Evolutionary conservation across 208 protist species (phyloP).

Genomic region (Lotmaria passim): DNA sequence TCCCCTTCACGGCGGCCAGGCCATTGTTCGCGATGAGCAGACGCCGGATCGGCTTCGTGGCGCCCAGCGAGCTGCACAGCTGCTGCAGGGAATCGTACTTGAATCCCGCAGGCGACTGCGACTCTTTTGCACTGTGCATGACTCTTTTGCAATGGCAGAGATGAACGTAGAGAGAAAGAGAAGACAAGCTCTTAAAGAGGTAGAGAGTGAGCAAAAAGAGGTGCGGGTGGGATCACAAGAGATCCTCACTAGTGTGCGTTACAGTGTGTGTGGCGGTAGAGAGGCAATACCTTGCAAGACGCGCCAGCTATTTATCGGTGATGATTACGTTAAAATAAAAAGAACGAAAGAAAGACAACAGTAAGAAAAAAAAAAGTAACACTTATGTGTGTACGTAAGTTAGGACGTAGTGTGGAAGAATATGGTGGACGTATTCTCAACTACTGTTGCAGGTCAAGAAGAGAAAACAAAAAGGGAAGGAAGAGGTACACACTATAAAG

Average conservation of each 20-base stretch:
- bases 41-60: constrained; percentile 71
- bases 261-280: neutral
- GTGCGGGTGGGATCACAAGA: neutral
- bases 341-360: constrained; percentile 11
- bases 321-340: neutral
- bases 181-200: neutral
- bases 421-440: constrained; percentile 1
- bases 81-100: constrained; percentile 42
- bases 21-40: constrained; percentile 99
- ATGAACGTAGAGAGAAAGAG: neutral
- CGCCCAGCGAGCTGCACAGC: constrained; percentile 62
- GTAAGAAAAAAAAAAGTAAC: neutral
- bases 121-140: neutral
- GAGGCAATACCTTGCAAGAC: neutral
- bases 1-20: constrained; percentile 98
- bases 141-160: neutral
- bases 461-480: neutral
- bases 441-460: constrained; percentile 1
- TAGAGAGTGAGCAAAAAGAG: neutral
- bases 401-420: neutral
- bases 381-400: constrained; percentile 3
- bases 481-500: neutral
- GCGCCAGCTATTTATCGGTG: neutral
- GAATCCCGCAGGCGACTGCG: constrained; percentile 16
- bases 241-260: neutral